phyloP scores from a whole-genome alignment of 2,329 filamentous ascomycete species.

The Colletotrichum lentis region DNA sequence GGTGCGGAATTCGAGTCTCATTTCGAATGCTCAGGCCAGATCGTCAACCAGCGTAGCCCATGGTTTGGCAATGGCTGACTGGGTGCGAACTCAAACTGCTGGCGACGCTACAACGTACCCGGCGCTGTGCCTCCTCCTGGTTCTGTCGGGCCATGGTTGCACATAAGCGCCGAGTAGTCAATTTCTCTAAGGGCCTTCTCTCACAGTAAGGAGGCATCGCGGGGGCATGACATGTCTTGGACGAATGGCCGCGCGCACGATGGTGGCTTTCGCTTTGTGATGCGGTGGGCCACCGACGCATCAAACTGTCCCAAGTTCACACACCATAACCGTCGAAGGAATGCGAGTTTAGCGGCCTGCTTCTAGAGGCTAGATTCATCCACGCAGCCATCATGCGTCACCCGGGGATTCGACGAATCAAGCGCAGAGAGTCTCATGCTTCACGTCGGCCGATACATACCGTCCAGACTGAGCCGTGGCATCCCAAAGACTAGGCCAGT shows the following conservation, averaged over 20 bases:
- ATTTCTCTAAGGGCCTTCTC: background rate
- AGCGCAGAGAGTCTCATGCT: background rate
- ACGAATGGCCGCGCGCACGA: constrained; percentile 4
- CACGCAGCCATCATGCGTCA: constrained; percentile 11
- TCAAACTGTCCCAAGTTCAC: background rate
- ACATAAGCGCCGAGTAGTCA: background rate
- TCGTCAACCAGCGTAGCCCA: constrained; percentile 10
- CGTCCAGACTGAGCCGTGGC: background rate
- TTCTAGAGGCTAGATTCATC: background rate
- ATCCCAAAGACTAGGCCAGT: background rate
- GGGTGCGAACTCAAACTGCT: background rate
- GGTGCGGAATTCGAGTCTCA: constrained; percentile 1
- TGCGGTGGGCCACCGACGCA: background rate
- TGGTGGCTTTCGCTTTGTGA: constrained; percentile 23
- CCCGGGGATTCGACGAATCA: constrained; percentile 7
- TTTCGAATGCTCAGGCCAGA: constrained; percentile 10
- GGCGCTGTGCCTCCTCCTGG: constrained; percentile 28
- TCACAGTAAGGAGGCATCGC: background rate
- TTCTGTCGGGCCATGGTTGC: background rate
- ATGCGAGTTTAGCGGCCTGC: background rate
- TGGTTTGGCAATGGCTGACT: background rate
- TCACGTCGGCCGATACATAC: constrained; percentile 20
- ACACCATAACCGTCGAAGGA: background rate
- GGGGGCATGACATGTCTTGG: background rate
- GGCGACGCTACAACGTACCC: background rate